These are phyloP conservation scores for Hygrophila difformis DNA, from an alignment of 257 asterid genomes.

Conservation along the genomic window DNA sequence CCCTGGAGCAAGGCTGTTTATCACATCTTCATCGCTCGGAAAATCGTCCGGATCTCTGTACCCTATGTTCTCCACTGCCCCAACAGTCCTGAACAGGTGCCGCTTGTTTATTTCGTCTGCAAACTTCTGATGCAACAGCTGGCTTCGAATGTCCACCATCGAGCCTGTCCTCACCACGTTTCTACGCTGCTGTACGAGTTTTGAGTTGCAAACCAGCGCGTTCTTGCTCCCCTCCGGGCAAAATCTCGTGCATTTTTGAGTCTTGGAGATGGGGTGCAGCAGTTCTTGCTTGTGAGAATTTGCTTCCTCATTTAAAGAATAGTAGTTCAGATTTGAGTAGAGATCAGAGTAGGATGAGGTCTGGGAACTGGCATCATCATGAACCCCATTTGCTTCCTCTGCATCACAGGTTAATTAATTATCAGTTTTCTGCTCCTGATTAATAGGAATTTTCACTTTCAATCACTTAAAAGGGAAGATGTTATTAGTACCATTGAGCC, in stretches of 20 bases:
- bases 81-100: conserved; percentile 60
- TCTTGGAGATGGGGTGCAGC: conserved; percentile 9
- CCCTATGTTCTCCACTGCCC: conserved; percentile 60
- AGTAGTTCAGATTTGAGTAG: conserved; percentile 27
- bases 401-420: conserved; percentile 20
- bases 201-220: conserved; percentile 4
- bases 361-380: conserved; percentile 32
- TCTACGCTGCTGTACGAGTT: conserved; percentile 10
- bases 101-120: conserved; percentile 57
- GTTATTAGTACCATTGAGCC: neutral
- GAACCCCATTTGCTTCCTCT: conserved; percentile 10
- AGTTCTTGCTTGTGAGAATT: conserved; percentile 18
- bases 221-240: conserved; percentile 29
- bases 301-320: conserved; percentile 23
- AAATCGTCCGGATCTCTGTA: conserved; percentile 23
- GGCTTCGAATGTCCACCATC: conserved; percentile 55
- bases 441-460: neutral
- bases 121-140: conserved; percentile 45
- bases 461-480: neutral
- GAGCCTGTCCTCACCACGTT: conserved; percentile 40
- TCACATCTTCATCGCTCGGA: conserved; percentile 1
- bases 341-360: conserved; percentile 41
- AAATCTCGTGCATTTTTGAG: conserved; percentile 40
- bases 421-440: conserved; percentile 14
- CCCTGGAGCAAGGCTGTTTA: conserved; percentile 3